A percentile compares a stretch with the other conserved stretches of the same genome.
These are phyloP conservation scores for Penicillium digitatum DNA, from an alignment of 2,329 filamentous ascomycete species.

Conservation along the genomic window DNA sequence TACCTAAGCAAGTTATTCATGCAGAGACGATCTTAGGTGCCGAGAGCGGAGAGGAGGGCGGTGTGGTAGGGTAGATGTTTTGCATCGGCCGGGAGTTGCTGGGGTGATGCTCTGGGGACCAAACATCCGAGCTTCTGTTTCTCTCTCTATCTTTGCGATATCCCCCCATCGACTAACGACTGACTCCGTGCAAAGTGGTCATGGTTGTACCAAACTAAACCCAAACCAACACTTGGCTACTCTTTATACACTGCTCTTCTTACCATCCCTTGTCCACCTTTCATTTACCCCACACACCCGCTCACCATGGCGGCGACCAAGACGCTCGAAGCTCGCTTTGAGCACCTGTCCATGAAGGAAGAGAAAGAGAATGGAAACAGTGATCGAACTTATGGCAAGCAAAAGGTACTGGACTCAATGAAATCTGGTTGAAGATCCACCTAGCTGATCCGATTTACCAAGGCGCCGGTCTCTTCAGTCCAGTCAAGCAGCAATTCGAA, in stretches of 20 bases:
- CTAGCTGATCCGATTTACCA: slow-evolving; percentile 28
- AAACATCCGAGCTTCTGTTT: slow-evolving; percentile 19
- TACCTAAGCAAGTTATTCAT: neutral
- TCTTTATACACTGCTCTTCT: slow-evolving; percentile 2
- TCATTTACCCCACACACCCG: slow-evolving; percentile 2
- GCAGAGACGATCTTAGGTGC: neutral
- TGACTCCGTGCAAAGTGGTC: slow-evolving; percentile 3
- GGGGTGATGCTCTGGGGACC: slow-evolving; percentile 16
- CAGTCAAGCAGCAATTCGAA: slow-evolving; percentile 51
- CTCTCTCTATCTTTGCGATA: slow-evolving; percentile 10
- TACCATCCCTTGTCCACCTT: slow-evolving; percentile 7
- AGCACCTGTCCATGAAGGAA: slow-evolving; percentile 83
- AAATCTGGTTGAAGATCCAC: neutral
- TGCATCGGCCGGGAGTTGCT: slow-evolving; percentile 16
- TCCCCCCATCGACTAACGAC: slow-evolving; percentile 11
- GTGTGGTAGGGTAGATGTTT: neutral
- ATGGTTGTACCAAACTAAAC: slow-evolving; percentile 11
- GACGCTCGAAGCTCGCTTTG: slow-evolving; percentile 79
- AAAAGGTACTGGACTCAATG: slow-evolving; percentile 59
- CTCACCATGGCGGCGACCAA: slow-evolving; percentile 67
- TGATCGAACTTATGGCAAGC: slow-evolving; percentile 61
- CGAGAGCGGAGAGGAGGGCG: neutral
- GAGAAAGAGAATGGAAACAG: slow-evolving; percentile 67
- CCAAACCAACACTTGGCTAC: neutral
- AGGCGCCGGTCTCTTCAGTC: slow-evolving; percentile 46